Evolutionary conservation across 208 protist species (phyloP), one percentile per base, ranked within the genome.

Genomic region (Trypanosoma lewisi): DNA sequence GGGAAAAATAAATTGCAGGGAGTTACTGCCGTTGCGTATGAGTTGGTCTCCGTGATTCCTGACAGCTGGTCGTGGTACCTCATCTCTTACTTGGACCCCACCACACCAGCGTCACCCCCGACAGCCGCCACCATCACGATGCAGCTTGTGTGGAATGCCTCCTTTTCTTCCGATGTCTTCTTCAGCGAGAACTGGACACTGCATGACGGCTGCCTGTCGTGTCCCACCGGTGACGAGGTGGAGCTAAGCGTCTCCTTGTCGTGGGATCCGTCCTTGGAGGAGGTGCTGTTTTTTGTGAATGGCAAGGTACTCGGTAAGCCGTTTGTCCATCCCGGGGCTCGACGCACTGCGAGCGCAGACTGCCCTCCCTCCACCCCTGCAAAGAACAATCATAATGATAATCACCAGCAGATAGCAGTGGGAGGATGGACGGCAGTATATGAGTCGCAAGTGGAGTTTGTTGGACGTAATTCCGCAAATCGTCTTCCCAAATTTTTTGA

Each of bases 251-350:
- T 54, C 23, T 34, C 49, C 0, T 34, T 54, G 9, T 54, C 49
- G 14, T 54, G 49, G 49, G 27, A 54, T 54, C 49, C 49, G 30
- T 34, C 30, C 3, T 6, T 34, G 30, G 49, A 54, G 30, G 49
- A 54, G 16, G 16, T 54, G 14, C 9, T 34, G 1, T 54, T 54
- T 54, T 54, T 54, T 54, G 49, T 54, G n/a, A 54, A 54, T 34
- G 49, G 19, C 16, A 17, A 54, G 2, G 25, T 54, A 34, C 27
- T 54, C 33, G 49, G 49, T 54, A 34, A 4, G 33, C 27, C 49
- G 16, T 19, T 54, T 36, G 23, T 7, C 16, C 25, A 54, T n/a
- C 49, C 9, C 30, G 25, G 25, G n/a, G 27, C 25, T 2, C 16
- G 25, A 16, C 4, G n/a, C 14, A 31, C 33, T 34, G 19, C 25